A percentile compares a stretch with the other conserved stretches of the same genome.
Conservation (phyloP, 2,329 filamentous ascomycete species). For the Aspergillus brunneoviolaceus region DNA sequence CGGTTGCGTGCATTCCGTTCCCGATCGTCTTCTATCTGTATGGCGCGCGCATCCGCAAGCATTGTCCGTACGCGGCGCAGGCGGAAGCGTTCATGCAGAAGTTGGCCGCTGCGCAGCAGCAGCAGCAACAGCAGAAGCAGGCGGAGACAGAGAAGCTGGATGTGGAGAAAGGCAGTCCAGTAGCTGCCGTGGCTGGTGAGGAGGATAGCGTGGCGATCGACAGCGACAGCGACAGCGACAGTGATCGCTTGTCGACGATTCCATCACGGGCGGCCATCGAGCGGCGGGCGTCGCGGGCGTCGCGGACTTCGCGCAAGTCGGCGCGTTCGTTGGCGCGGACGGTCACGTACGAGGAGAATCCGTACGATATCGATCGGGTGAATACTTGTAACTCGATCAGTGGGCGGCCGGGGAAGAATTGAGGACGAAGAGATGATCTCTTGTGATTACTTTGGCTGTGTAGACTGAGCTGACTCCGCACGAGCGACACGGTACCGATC, state of each 20-base stretch:
- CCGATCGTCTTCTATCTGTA: constrained; percentile 48
- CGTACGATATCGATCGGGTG: constrained; percentile 47
- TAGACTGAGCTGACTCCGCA: background rate
- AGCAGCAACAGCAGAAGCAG: constrained; percentile 12
- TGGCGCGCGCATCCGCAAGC: constrained; percentile 38
- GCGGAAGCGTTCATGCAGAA: constrained; percentile 39
- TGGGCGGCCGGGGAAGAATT: constrained; percentile 3
- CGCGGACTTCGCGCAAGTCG: constrained; percentile 13
- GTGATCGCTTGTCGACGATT: constrained; percentile 13
- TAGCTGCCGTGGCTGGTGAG: background rate
- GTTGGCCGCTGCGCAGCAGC: constrained; percentile 29
- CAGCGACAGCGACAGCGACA: constrained; percentile 9
- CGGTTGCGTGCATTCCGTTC: constrained; percentile 45
- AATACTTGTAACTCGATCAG: constrained; percentile 39
- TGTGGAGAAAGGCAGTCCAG: constrained; percentile 18
- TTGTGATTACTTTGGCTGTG: background rate
- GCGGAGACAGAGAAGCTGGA: constrained; percentile 9
- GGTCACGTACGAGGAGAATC: constrained; percentile 45
- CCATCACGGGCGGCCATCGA: constrained; percentile 18
- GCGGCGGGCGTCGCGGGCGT: constrained; percentile 16
- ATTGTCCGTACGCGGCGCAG: constrained; percentile 43
- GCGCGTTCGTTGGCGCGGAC: constrained; percentile 21
- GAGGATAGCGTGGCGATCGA: background rate
- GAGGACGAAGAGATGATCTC: background rate
- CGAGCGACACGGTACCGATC: background rate